Evolutionary conservation across 1,284 basidiomycete genomes (phyloP).

Genomic region (Calocybe gambosa): DNA sequence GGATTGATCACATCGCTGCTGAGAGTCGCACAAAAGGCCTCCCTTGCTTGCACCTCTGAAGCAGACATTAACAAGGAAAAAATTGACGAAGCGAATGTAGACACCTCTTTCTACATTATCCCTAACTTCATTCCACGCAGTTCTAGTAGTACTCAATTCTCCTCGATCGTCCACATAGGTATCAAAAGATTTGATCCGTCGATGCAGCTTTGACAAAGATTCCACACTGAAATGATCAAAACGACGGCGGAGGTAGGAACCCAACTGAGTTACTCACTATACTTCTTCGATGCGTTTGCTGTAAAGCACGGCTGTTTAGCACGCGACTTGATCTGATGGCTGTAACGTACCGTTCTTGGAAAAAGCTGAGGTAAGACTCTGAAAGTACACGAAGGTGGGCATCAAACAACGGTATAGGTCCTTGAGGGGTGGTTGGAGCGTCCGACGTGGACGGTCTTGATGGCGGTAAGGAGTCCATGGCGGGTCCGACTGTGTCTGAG

Average conservation of each 20-base stretch:
- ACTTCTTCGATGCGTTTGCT: constrained; percentile 79
- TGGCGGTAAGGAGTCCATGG: constrained; percentile 31
- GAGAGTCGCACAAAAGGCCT: constrained; percentile 69
- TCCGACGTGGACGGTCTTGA: constrained; percentile 41
- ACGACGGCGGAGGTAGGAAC: constrained; percentile 4
- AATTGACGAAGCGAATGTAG: background rate
- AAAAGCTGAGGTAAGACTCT: constrained; percentile 78
- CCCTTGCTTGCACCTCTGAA: constrained; percentile 74
- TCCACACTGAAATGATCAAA: constrained; percentile 48
- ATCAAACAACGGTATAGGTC: constrained; percentile 68
- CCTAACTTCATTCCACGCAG: constrained; percentile 76
- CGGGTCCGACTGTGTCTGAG: constrained; percentile 12
- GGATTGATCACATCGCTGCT: constrained; percentile 67
- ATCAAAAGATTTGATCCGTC: constrained; percentile 65
- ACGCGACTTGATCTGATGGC: constrained; percentile 19
- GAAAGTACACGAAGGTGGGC: constrained; percentile 60
- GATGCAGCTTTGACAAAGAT: constrained; percentile 63
- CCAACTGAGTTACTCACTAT: constrained; percentile 65
- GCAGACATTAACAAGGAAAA: background rate
- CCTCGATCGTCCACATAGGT: constrained; percentile 55
- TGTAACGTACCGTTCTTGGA: constrained; percentile 69
- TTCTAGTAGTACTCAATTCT: constrained; percentile 57
- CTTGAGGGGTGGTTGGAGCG: constrained; percentile 30
- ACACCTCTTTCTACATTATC: constrained; percentile 78
- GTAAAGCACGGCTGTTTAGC: constrained; percentile 12